phyloP scores from a whole-genome alignment of 208 protist genomes.

The Wallacemonas rigidus region DNA sequence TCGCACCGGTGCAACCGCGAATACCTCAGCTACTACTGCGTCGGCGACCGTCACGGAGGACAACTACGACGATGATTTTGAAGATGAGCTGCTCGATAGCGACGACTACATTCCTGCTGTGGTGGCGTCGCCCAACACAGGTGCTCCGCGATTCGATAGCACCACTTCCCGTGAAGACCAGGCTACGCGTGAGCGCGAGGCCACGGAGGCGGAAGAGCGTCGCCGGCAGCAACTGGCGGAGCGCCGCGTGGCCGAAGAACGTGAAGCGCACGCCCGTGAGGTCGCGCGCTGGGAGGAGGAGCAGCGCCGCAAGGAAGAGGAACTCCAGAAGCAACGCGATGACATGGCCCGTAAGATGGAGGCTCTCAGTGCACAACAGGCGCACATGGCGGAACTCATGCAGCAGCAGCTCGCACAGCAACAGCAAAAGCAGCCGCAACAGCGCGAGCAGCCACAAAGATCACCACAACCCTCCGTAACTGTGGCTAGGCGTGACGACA shows the following conservation, averaged over 20 bases:
- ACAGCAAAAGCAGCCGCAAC: conserved; percentile 15
- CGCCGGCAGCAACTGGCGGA: conserved; percentile 21
- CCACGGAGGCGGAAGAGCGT: conserved; percentile 26
- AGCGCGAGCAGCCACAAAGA: conserved; percentile 12
- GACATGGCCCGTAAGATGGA: conserved; percentile 32
- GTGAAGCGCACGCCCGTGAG: conserved; percentile 32
- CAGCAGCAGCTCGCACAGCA: conserved; percentile 38
- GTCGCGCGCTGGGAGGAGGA: conserved; percentile 42
- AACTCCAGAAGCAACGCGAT: conserved; percentile 45
- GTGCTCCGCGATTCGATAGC: background rate
- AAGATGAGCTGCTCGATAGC: conserved; percentile 35
- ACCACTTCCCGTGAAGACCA: conserved; percentile 3
- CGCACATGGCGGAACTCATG: conserved; percentile 27
- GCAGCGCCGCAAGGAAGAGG: conserved; percentile 40
- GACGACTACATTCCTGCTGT: conserved; percentile 50
- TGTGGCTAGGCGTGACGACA: too few relatives aligned
- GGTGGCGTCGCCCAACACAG: conserved; percentile 8
- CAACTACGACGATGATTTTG: conserved; percentile 25
- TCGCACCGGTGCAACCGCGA: background rate
- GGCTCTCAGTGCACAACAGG: conserved; percentile 12
- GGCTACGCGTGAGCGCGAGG: conserved; percentile 17
- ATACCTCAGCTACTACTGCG: background rate
- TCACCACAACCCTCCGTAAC: background rate
- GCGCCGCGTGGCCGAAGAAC: conserved; percentile 30
- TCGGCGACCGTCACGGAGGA: conserved; percentile 1